Base-by-base conservation (phyloP, 352 stramenopile species). In the Phytopythium oedochilum region DNA sequence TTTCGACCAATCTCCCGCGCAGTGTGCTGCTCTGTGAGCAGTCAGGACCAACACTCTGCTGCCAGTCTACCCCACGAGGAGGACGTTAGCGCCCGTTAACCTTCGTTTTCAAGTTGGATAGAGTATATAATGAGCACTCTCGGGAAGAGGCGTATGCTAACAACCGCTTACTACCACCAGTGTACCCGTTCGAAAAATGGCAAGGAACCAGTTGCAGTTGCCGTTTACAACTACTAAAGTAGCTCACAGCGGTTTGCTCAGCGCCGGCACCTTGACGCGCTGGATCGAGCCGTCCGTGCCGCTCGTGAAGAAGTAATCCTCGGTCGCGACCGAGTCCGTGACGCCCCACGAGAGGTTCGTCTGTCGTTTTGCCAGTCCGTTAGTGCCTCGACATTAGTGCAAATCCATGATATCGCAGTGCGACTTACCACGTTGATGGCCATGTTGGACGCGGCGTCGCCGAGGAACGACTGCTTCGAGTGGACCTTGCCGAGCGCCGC, bases 271-370 rank as follows among this genome's bases (percentile, higher is more conserved):
- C 57, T 70, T 71, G 49, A 89, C 81, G 51, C 83, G 79, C 56
- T 95, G 85, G 18, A 95, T 69, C 0, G 84, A 89, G 20, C 85
- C 85, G 57, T 95, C 85, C 14, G 82, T 91, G 62, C 81, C 79
- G 29, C 83, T 91, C 23, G 83, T 89, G 59, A 89, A 95, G 64
- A 93, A 95, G 36, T 82, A 86, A 9, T 88, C 73, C 46, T 88
- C 73, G 2, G 79, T 92, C 2, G 83, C 85, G 18, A 92, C 63
- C 0, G 85, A 81, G 60, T 95, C 83, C 0, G 83, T 93, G 54
- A 95, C 83, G 5, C 85, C 85, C 73, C 83, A 91, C 22, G 80
- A 92, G 11, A 77, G 88, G 36, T 83, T 91, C 14, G 85, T 92
- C 83, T 90, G 40, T 11, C n/a, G n/a, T n/a, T n/a, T n/a, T n/a